phyloP scores from a whole-genome alignment of 768 basidiomycete genomes.

The Leucogyrophana mollusca region DNA sequence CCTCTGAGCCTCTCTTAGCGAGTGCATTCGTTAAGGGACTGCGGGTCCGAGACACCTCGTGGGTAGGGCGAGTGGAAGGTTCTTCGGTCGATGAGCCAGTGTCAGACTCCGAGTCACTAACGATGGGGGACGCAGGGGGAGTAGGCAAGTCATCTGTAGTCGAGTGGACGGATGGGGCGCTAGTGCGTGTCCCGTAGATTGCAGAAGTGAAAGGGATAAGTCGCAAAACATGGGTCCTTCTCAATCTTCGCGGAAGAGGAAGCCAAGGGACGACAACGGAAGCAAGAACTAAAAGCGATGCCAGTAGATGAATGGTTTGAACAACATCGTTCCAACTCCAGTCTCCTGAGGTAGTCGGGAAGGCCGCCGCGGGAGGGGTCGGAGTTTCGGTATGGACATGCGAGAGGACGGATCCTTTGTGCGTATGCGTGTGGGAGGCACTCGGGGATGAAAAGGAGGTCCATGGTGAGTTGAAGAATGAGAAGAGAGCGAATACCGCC shows the following conservation, averaged over 20 bases:
- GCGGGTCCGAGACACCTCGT: conserved; percentile 3
- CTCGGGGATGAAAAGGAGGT: conserved; percentile 39
- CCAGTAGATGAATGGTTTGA: conserved; percentile 65
- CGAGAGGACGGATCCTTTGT: conserved; percentile 59
- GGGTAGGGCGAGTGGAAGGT: conserved; percentile 17
- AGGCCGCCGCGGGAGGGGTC: conserved; percentile 4
- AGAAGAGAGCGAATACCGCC: conserved; percentile 81
- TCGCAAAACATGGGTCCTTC: conserved; percentile 21
- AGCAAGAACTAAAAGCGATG: conserved; percentile 61
- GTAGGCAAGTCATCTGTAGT: conserved; percentile 20
- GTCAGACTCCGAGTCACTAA: conserved; percentile 25
- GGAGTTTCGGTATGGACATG: conserved; percentile 27
- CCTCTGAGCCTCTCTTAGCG: conserved; percentile 30
- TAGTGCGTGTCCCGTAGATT: conserved; percentile 5
- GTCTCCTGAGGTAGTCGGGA: conserved; percentile 6
- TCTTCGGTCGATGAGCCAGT: conserved; percentile 29
- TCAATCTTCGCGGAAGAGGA: conserved; percentile 23
- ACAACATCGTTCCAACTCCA: conserved; percentile 54
- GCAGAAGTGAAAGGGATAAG: conserved; percentile 24
- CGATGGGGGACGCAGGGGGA: conserved; percentile 23
- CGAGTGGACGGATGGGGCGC: conserved; percentile 2
- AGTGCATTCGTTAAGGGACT: conserved; percentile 28
- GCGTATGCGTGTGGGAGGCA: conserved; percentile 40
- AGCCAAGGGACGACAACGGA: conserved; percentile 53
- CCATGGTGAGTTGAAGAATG: conserved; percentile 78